Conservation (phyloP, 1,284 basidiomycete species). For the Ganoderma meredithae region DNA sequence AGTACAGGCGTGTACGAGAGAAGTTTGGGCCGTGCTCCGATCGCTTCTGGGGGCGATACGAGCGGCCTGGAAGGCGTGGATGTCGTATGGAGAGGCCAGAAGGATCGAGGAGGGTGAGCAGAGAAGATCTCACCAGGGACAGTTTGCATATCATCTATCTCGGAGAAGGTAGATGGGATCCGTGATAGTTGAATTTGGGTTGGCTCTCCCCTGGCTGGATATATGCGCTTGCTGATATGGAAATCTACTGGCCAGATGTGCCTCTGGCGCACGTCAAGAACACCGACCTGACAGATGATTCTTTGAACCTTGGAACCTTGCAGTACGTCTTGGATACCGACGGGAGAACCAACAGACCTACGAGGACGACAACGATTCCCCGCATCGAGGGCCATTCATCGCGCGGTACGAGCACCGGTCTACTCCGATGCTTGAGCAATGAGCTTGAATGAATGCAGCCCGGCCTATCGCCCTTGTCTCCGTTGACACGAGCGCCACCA, state of each 20-base stretch:
- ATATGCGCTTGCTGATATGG: too few relatives aligned
- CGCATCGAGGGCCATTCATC: not conserved
- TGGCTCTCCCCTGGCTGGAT: too few relatives aligned
- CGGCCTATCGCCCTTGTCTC: not conserved
- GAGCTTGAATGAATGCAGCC: not conserved
- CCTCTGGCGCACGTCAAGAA: too few relatives aligned
- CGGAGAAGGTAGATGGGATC: not conserved
- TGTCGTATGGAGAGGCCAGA: not conserved
- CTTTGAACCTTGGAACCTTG: too few relatives aligned
- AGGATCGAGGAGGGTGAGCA: not conserved
- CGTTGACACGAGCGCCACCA: not conserved
- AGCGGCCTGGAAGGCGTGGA: not conserved
- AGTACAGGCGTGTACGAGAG: not conserved
- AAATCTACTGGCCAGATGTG: too few relatives aligned
- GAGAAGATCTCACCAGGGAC: not conserved
- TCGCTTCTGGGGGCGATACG: not conserved
- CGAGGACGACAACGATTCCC: not conserved
- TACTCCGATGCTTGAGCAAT: not conserved
- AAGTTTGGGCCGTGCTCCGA: not conserved
- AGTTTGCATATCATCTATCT: not conserved
- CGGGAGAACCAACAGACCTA: not conserved
- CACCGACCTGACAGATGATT: too few relatives aligned
- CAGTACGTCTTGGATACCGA: too few relatives aligned
- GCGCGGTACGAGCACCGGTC: not conserved
- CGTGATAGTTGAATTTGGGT: not conserved